Conservation (phyloP, 2,329 filamentous ascomycete species). For the Lecanicillium sp. region DNA sequence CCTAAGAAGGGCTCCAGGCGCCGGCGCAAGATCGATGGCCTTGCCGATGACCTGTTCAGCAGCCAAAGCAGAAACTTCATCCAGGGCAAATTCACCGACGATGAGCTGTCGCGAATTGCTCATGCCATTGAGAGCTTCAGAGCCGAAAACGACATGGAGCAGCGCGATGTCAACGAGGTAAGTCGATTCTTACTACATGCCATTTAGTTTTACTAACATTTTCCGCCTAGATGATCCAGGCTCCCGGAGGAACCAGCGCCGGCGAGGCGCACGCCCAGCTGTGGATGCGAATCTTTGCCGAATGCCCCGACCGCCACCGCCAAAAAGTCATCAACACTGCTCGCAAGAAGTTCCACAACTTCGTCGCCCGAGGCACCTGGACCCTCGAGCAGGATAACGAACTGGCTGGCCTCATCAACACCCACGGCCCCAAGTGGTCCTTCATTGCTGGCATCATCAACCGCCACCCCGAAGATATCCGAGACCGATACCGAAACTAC, state of each 20-base stretch:
- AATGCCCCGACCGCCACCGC: conserved; percentile 44
- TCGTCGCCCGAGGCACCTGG: conserved; percentile 45
- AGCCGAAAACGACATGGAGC: conserved; percentile 35
- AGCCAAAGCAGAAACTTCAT: conserved; percentile 23
- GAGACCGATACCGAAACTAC: conserved; percentile 66
- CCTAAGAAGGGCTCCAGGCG: conserved; percentile 5
- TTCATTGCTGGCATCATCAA: conserved; percentile 56
- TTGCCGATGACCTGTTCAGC: conserved; percentile 18
- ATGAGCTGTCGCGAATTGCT: conserved; percentile 37
- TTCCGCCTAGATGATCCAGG: conserved; percentile 30
- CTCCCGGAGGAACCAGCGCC: conserved; percentile 29
- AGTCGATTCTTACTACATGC: conserved; percentile 25
- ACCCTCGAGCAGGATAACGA: conserved; percentile 32
- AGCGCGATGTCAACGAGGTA: conserved; percentile 42
- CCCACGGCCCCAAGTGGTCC: conserved; percentile 50
- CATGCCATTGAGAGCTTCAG: conserved; percentile 40
- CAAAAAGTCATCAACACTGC: conserved; percentile 51
- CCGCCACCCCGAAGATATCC: conserved; percentile 58
- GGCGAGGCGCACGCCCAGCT: conserved; percentile 36
- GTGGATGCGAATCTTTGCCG: conserved; percentile 43
- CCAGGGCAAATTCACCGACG: conserved; percentile 38
- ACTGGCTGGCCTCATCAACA: conserved; percentile 28
- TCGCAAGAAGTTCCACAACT: conserved; percentile 61
- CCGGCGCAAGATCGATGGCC: conserved; percentile 7
- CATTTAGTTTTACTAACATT: conserved; percentile 17